Percentiles rank a stretch among this genome's conserved stretches.
phyloP scores from a whole-genome alignment of 306 rosid genomes.

The Fagus crenata region DNA sequence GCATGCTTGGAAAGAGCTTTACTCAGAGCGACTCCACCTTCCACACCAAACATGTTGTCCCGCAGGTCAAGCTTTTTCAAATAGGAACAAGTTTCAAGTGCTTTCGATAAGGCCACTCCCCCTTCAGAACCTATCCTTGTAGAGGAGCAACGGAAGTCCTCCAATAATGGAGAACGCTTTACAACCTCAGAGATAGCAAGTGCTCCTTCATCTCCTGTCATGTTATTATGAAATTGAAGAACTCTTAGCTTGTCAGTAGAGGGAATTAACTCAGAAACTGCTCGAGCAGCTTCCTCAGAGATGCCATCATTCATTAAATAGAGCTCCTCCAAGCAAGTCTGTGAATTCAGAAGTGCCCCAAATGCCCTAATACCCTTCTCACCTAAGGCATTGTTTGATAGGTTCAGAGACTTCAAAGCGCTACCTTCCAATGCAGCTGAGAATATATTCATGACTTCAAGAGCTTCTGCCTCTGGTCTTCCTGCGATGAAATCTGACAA shows the following conservation, averaged over 20 bases:
- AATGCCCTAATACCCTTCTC: conserved; percentile 93
- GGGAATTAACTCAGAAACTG: conserved; percentile 74
- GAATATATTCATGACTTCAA: conserved; percentile 72
- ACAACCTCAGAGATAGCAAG: conserved; percentile 69
- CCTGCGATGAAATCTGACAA: conserved; percentile 85
- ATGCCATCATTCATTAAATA: conserved; percentile 86
- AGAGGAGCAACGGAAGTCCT: conserved; percentile 84
- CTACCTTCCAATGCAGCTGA: conserved; percentile 73
- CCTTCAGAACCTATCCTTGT: conserved; percentile 74
- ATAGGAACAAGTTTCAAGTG: conserved; percentile 56
- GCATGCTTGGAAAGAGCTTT: conserved; percentile 66
- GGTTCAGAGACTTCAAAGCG: conserved; percentile 63
- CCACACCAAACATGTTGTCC: conserved; percentile 92
- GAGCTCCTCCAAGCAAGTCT: conserved; percentile 70
- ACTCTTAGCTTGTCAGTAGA: conserved; percentile 74
- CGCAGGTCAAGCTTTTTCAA: conserved; percentile 80
- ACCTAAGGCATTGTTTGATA: conserved; percentile 87
- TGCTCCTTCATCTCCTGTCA: conserved; percentile 89
- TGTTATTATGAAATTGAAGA: conserved; percentile 80
- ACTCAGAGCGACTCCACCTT: conserved; percentile 75
- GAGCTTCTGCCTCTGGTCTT: conserved; percentile 80
- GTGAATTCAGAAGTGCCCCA: conserved; percentile 75
- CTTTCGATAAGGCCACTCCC: conserved; percentile 72
- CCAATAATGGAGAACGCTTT: conserved; percentile 63
- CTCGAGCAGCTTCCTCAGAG: conserved; percentile 85